Conservation (phyloP, 2,329 filamentous ascomycete species). For the Aspergillus phoenicis region DNA sequence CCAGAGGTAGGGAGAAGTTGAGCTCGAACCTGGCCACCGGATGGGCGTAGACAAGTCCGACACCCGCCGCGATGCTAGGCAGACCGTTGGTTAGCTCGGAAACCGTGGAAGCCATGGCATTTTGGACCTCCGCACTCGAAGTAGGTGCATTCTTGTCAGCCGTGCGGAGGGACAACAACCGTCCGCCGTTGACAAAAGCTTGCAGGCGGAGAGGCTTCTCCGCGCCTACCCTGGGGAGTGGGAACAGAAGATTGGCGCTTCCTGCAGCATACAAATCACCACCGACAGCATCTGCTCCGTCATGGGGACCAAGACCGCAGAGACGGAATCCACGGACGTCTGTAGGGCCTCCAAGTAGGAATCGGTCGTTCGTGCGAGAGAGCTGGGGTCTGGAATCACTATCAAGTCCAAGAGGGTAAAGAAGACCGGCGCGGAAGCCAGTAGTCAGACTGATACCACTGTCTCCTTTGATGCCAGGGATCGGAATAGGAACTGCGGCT, state of each 20-base stretch:
- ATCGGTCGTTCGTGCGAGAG: slow-evolving; percentile 89
- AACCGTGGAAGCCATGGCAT: slow-evolving; percentile 60
- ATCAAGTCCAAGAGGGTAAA: slow-evolving; percentile 77
- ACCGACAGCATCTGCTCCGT: slow-evolving; percentile 81
- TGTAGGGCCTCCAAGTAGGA: slow-evolving; percentile 90
- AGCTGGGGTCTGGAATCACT: slow-evolving; percentile 58
- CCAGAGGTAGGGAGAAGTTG: slow-evolving; percentile 88
- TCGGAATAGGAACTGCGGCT: slow-evolving; percentile 70
- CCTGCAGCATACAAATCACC: slow-evolving; percentile 91
- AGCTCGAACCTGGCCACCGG: slow-evolving; percentile 91
- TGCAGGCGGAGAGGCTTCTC: slow-evolving; percentile 87
- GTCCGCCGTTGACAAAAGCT: slow-evolving; percentile 86
- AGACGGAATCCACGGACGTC: slow-evolving; percentile 93
- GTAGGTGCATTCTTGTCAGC: slow-evolving; percentile 52
- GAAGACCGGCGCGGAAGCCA: slow-evolving; percentile 76
- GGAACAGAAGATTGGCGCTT: slow-evolving; percentile 81
- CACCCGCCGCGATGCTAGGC: slow-evolving; percentile 81
- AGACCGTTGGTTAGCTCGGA: slow-evolving; percentile 71
- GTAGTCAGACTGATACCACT: slow-evolving; percentile 82
- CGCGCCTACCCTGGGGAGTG: slow-evolving; percentile 76
- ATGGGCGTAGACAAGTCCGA: slow-evolving; percentile 93
- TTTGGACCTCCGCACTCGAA: slow-evolving; percentile 49
- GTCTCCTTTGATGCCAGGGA: slow-evolving; percentile 68
- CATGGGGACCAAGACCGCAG: slow-evolving; percentile 83
- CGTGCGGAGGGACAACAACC: slow-evolving; percentile 74